A percentile compares a stretch with the other conserved stretches of the same genome.
Conservation (phyloP, 177 flowering plant genomes). For the Vitis hybrid region DNA sequence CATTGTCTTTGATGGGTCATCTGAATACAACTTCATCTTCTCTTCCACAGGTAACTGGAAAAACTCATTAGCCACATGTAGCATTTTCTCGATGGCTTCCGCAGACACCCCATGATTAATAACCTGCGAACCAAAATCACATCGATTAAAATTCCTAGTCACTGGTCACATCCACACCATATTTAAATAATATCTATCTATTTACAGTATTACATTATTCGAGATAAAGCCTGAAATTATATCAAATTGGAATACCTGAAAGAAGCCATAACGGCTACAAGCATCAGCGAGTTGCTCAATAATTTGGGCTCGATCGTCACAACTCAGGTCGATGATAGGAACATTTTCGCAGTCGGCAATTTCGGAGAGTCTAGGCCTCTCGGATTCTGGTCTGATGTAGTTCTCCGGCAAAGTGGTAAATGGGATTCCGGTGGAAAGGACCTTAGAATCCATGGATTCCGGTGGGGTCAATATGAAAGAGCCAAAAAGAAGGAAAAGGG, state of each 20-base stretch:
- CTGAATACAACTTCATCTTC: slow-evolving; percentile 71
- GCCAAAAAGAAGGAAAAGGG: too few species aligned
- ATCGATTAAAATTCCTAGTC: background rate
- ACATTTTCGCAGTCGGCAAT: slow-evolving; percentile 40
- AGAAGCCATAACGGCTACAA: slow-evolving; percentile 48
- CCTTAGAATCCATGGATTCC: slow-evolving; percentile 34
- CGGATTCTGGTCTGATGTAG: slow-evolving; percentile 53
- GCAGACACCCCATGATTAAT: slow-evolving; percentile 60
- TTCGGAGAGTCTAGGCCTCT: slow-evolving; percentile 52
- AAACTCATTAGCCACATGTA: slow-evolving; percentile 48
- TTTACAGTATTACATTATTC: background rate
- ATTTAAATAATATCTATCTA: background rate
- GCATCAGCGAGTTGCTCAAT: slow-evolving; percentile 45
- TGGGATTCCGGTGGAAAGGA: slow-evolving; percentile 40
- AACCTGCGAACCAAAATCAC: slow-evolving; percentile 35
- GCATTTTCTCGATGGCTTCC: slow-evolving; percentile 43
- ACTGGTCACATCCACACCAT: too few species aligned
- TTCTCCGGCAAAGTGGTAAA: slow-evolving; percentile 42
- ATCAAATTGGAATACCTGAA: slow-evolving; percentile 38
- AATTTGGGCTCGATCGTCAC: slow-evolving; percentile 14
- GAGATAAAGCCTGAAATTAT: too few species aligned
- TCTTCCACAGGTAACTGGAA: slow-evolving; percentile 72
- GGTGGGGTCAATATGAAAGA: too few species aligned
- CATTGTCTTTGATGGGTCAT: slow-evolving; percentile 66
- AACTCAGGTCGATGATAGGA: slow-evolving; percentile 48